Conservation (phyloP, 179 eudicot genomes). For the Silene vulgaris region DNA sequence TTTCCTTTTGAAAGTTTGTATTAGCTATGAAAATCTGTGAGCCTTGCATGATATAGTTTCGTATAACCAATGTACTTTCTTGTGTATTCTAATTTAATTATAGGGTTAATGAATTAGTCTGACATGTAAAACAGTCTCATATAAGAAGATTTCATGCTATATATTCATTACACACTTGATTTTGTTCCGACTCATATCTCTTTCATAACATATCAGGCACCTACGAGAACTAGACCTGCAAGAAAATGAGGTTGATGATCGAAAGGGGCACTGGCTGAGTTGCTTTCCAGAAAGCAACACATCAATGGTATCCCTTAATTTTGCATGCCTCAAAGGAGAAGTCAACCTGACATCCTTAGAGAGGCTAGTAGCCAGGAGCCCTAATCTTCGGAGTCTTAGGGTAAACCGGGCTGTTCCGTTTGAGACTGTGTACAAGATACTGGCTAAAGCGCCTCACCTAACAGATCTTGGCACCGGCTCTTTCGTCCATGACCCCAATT, state of each 20-base stretch:
- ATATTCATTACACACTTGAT: not conserved
- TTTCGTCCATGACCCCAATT: conserved; percentile 51
- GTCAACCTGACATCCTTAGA: conserved; percentile 57
- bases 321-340: conserved; percentile 77
- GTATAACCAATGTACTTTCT: not conserved
- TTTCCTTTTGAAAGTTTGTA: not conserved
- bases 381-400: conserved; percentile 52
- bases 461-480: conserved; percentile 68
- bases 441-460: conserved; percentile 58
- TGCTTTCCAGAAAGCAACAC: conserved; percentile 68
- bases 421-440: conserved; percentile 55
- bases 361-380: conserved; percentile 65
- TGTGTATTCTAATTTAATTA: not conserved
- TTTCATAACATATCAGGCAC: conserved; percentile 30
- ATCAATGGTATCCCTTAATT: conserved; percentile 67
- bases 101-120: not conserved
- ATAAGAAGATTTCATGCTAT: not conserved
- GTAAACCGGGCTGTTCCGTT: conserved; percentile 61
- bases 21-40: not conserved
- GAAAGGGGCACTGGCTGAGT: conserved; percentile 65
- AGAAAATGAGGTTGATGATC: conserved; percentile 71
- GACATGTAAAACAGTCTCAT: not conserved
- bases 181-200: not conserved
- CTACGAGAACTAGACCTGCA: conserved; percentile 67
- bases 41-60: not conserved